Base-by-base conservation (phyloP, 1,139 yeast species). In the Zhuliangozyma parablackwelliae region DNA sequence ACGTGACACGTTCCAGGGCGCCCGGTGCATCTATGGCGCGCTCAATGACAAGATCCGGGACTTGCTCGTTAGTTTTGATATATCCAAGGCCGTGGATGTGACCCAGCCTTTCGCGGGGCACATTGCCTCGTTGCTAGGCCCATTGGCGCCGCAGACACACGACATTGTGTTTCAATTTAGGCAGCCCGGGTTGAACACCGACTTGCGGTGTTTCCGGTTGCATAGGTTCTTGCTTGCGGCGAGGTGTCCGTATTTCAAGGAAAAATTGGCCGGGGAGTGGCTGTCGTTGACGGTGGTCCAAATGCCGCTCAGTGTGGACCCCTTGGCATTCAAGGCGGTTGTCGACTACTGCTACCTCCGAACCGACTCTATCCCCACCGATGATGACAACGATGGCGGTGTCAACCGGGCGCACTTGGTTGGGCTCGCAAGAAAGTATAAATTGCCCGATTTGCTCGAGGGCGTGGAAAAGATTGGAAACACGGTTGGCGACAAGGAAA, bases 1-100 rank as follows among this genome's bases (percentile, higher is more conserved):
- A 54, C 68, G 89, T 51, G 92, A 84, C 51, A 80, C 89, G 16
- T 80, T 79, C 51, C 86, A 84, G 56, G 94, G 95, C 2, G 88
- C 83, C 9, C 68, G 94, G 32, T 84, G 92, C 46, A 69, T 84
- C 2, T 83, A 85, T 51, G 94, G 90, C 2, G 94, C 94, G 0
- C 58, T 85, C 39, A 85, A 75, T 21, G 88, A 82, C 49, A 59
- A 65, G 10, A 85, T 85, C 21, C 58, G 89, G 33, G 72, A 75
- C 36, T 54, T 82, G 23, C 57, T 85, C 39, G 54, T 80, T 13
- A 69, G 78, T 39, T 80, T 72, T 51, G 89, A 82, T 52, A 72
- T 84, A 33, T 75, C 87, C 5, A 84, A 82, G 49, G 78, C 81
- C 0, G 81, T 80, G 7, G 89, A 84, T 53, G 56, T 69, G 11